Conservation (phyloP, 495 filamentous ascomycete species). For the Ramalina intermedia region DNA sequence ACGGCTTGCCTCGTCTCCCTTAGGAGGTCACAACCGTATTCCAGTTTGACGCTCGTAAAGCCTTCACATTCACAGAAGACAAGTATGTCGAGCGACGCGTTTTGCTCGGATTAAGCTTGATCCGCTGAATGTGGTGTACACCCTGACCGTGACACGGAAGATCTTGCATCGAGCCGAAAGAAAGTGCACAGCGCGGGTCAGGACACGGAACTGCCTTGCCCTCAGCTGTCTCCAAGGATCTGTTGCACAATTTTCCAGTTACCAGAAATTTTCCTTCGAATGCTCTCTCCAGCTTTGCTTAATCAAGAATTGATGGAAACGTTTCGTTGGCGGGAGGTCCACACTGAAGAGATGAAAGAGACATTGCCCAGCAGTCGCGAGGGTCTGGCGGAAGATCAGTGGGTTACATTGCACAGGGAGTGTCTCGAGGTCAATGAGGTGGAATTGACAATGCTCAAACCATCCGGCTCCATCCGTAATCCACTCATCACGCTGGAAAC, state of each 20-base stretch:
- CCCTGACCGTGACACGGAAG: constrained; percentile 2
- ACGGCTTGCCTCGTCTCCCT: not conserved
- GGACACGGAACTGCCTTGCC: constrained; percentile 3
- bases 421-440: constrained; percentile 7
- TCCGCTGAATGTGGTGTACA: constrained; percentile 1
- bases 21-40: not conserved
- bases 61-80: constrained; percentile 1
- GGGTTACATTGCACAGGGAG: constrained; percentile 7
- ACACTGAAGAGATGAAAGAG: constrained; percentile 9
- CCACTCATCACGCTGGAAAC: constrained; percentile 15
- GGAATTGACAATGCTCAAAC: constrained; percentile 9
- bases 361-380: constrained; percentile 5
- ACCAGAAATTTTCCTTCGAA: constrained; percentile 1
- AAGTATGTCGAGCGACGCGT: not conserved
- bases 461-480: constrained; percentile 7
- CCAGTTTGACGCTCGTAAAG: not conserved
- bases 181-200: constrained; percentile 1
- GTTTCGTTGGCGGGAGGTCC: constrained; percentile 6
- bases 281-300: constrained; percentile 6
- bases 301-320: not conserved
- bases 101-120: constrained; percentile 5
- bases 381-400: constrained; percentile 5
- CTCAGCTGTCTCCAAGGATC: not conserved
- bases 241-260: not conserved
- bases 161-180: constrained; percentile 6